Evolutionary conservation across 2,329 filamentous ascomycete species (phyloP), one percentile per base, ranked within the genome.

Genomic region (Botryotinia convoluta): DNA sequence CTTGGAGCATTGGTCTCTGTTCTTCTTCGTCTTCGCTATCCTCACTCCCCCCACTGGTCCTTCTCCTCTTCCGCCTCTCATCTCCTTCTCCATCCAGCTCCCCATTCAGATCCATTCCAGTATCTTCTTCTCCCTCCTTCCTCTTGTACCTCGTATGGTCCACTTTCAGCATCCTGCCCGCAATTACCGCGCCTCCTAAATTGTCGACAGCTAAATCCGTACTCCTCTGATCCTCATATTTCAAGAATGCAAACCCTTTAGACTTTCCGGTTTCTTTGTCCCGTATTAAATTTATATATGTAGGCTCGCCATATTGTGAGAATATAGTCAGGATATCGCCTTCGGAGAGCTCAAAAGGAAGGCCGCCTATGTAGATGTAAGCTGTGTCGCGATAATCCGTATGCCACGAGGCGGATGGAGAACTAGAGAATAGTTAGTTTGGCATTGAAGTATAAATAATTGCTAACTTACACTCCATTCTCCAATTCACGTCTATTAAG

Each of bases 211-310:
- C 96, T 60, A 99, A 85, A 83, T 98, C 95, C 75, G 93, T 97
- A 83, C 95, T 98, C 78, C 95, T 88, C 85, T 99, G 96, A 83
- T 99, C 95, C 82, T 99, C 96, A 83, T 98, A 99, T 81, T 99
- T 99, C 74, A 99, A 87, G 87, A 97, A 99, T 4, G 92, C 94
- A 81, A 98, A 99, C 0, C 96, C 96, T 77, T 92, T 92, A 75
- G 93, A 97, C 83, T 97, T 98, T 75, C 96, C 96, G 0, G 95
- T 97, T 81, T 98, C 97, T 81, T 96, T 96, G 86, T 99, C 96
- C 80, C 96, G 93, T 65, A 92, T 91, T 20, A 99, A 89, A 79
- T 98, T 97, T 74, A 99, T 87, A 83, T 95, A 97, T 4, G 95
- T 93, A 3, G 97, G 97, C 81, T 98, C 95, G 78, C 96, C 96